Evolutionary conservation across 2,329 filamentous ascomycete genomes (phyloP), one percentile per base, ranked within the genome.

Genomic region (Clarireedia homoeocarpa): DNA sequence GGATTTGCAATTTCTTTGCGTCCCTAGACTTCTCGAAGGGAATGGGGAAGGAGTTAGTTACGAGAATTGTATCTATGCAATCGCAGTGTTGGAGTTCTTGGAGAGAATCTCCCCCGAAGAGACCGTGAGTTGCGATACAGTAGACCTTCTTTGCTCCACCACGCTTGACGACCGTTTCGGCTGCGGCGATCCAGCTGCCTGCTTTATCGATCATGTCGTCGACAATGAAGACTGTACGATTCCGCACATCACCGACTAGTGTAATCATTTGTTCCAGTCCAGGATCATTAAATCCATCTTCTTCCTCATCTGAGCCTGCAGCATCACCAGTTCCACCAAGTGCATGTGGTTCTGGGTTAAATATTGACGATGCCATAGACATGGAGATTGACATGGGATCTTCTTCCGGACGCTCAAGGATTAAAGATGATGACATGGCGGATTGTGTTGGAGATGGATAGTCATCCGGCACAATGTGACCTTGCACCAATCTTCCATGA

Each of bases 151-250:
- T 95, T 1, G 94, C 94, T 46, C 84, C 82, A 62, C 94, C 95
- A 61, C 88, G 84, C 77, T 97, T 97, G 53, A 96, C 89, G 2
- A 96, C 92, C 1, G 91, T 95, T 76, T 99, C 94, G 12, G 94
- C 94, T 6, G 94, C 94, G 5, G 92, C 92, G 63, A 99, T 95
- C 94, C 94, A 99, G 6, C 90, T 96, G 14, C 88, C 89, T 9
- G 91, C 85, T 75, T 96, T 96, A 74, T 99, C 94, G 67, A 99
- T 96, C 88, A 99, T 97, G 71, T 99, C 94, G 70, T 99, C 94
- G 50, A 99, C 88, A 59, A 99, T 91, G 69, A 99, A 87, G 53
- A 97, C 94, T 0, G 89, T 86, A 57, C 89, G 84, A 69, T 89
- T 84, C 68, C 85, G 87, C 58, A 99, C 94, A 66, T 97, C 89